These are phyloP conservation scores for Bipolaris cookei DNA, from an alignment of 2,329 filamentous ascomycete species.

Conservation along the genomic window DNA sequence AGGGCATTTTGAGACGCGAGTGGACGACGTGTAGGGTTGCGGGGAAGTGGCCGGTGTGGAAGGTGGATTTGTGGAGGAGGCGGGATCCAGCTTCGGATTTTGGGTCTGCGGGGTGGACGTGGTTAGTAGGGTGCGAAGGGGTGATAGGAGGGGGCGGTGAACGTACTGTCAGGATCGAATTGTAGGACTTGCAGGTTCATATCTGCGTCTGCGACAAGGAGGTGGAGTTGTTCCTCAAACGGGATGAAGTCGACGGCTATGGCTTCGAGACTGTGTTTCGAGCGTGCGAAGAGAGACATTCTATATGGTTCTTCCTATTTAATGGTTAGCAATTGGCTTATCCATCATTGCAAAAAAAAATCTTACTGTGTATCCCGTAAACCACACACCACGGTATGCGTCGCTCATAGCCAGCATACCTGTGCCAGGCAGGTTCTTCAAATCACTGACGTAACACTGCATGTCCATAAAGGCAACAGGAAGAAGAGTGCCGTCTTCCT, in stretches of 20 bases:
- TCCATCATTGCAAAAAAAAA: too few relatives aligned
- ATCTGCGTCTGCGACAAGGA: constrained; percentile 83
- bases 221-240: constrained; percentile 79
- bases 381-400: constrained; percentile 92
- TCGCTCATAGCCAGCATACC: constrained; percentile 89
- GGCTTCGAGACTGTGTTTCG: constrained; percentile 76
- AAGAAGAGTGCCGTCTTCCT: constrained; percentile 89
- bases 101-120: constrained; percentile 66
- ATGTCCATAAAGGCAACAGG: constrained; percentile 98
- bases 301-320: constrained; percentile 86
- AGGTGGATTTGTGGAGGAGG: constrained; percentile 84
- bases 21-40: constrained; percentile 78
- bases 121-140: constrained; percentile 5
- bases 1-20: constrained; percentile 61
- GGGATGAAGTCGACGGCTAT: constrained; percentile 87
- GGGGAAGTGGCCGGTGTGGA: constrained; percentile 82
- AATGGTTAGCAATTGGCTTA: constrained; percentile 17
- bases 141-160: not conserved
- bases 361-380: constrained; percentile 82
- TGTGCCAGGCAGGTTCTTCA: constrained; percentile 81
- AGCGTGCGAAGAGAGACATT: constrained; percentile 91
- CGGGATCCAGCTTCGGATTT: constrained; percentile 90
- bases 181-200: constrained; percentile 88
- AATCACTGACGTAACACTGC: constrained; percentile 88
- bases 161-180: constrained; percentile 91